Conservation (phyloP, 495 filamentous ascomycete species). For the Penicillium lividum region DNA sequence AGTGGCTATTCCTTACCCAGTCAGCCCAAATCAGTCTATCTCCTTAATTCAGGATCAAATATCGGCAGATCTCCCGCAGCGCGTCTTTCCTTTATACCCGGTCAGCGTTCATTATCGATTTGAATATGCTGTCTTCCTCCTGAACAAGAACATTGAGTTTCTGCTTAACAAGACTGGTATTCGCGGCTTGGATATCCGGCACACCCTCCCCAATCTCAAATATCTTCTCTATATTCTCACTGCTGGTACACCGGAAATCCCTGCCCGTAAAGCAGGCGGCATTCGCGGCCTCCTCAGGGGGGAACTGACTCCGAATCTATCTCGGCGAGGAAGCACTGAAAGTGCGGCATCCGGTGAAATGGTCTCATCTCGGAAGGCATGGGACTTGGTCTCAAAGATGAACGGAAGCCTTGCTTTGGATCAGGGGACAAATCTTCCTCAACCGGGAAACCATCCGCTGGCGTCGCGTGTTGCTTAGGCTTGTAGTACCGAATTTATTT, state of each 20-base stretch:
- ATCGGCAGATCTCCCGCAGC: conserved; percentile 61
- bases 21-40: conserved; percentile 68
- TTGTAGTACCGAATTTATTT: background rate
- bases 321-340: conserved; percentile 43
- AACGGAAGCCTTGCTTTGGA: conserved; percentile 31
- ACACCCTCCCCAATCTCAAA: conserved; percentile 90
- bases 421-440: conserved; percentile 23
- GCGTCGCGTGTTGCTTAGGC: conserved; percentile 28
- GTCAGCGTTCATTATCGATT: conserved; percentile 81
- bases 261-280: conserved; percentile 74
- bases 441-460: conserved; percentile 14
- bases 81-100: conserved; percentile 78
- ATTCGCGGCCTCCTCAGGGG: conserved; percentile 60
- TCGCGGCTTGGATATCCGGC: conserved; percentile 78
- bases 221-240: conserved; percentile 87
- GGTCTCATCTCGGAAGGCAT: conserved; percentile 30
- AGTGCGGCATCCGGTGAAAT: conserved; percentile 41
- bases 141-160: conserved; percentile 92
- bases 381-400: conserved; percentile 29
- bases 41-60: conserved; percentile 82
- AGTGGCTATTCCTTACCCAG: conserved; percentile 77
- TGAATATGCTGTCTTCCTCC: conserved; percentile 90
- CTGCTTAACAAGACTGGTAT: conserved; percentile 74
- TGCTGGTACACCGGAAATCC: conserved; percentile 73
- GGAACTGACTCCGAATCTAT: conserved; percentile 35